Evolutionary conservation across 2,329 filamentous ascomycete species (phyloP).

Genomic region (Arthroderma sp.): DNA sequence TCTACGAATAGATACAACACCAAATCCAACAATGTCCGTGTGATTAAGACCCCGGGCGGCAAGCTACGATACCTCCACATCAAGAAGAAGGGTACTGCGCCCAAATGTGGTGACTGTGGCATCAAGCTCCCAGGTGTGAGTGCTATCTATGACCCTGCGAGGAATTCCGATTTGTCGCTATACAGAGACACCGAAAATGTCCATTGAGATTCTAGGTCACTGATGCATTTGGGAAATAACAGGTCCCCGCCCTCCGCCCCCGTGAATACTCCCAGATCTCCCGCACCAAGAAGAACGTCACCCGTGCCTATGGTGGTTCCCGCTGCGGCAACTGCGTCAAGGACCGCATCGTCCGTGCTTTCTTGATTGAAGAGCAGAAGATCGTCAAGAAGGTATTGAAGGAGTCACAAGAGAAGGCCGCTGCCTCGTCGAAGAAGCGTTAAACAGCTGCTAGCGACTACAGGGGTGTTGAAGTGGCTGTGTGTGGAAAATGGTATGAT

Average conservation of each 20-base stretch:
- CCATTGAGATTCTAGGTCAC: not conserved
- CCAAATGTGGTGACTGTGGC: constrained; percentile 99
- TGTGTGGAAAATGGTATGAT: not conserved
- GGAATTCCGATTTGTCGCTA: not conserved
- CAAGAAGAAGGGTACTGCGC: constrained; percentile 97
- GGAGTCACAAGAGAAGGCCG: constrained; percentile 68
- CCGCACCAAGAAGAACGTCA: constrained; percentile 98
- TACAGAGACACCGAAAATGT: constrained; percentile 4
- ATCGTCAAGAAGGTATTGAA: constrained; percentile 99
- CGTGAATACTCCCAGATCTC: constrained; percentile 96
- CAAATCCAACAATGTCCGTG: constrained; percentile 87
- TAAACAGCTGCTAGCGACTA: constrained; percentile 16
- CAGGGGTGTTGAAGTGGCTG: not conserved
- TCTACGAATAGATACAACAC: constrained; percentile 74
- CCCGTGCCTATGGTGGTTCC: constrained; percentile 95
- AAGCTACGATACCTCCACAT: constrained; percentile 94
- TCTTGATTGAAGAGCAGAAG: constrained; percentile 99
- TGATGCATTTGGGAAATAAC: constrained; percentile 7
- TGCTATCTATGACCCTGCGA: constrained; percentile 26
- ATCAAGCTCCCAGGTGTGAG: constrained; percentile 95
- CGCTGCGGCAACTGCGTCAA: constrained; percentile 98
- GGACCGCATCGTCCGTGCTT: constrained; percentile 93
- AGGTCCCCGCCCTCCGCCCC: constrained; percentile 93
- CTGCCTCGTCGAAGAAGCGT: constrained; percentile 25
- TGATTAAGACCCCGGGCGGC: constrained; percentile 93